Evolutionary conservation across 2,329 filamentous ascomycete genomes (phyloP).

Genomic region (Aspergillus sp.): DNA sequence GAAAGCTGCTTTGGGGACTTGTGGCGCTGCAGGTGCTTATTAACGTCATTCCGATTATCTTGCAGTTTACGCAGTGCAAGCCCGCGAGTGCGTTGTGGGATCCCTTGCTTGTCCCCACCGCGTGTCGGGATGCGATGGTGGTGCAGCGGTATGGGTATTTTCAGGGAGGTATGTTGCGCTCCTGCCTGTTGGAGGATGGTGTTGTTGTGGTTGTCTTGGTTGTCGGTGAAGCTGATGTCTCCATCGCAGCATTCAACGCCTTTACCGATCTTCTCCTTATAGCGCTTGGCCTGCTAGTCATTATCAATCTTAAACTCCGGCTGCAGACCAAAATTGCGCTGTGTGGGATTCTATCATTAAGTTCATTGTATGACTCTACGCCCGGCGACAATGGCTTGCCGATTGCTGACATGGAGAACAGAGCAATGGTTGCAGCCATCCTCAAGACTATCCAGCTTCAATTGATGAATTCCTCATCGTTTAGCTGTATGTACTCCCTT

Average conservation of each 20-base stretch:
- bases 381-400: no score
- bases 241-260: constrained; percentile 4
- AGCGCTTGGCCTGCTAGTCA: not conserved
- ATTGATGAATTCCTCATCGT: not conserved
- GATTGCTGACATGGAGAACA: not conserved
- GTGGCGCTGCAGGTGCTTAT: not conserved
- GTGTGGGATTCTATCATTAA: constrained; percentile 1
- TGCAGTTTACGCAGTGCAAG: constrained; percentile 12
- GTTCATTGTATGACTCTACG: constrained; percentile 3
- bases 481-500: not conserved
- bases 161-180: constrained; percentile 5
- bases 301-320: not conserved
- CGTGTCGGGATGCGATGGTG: not conserved
- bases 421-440: constrained; percentile 10
- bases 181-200: not conserved
- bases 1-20: constrained; percentile 9
- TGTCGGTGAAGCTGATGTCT: not conserved
- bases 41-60: constrained; percentile 3
- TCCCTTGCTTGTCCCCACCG: not conserved
- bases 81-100: constrained; percentile 4
- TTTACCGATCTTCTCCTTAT: constrained; percentile 5
- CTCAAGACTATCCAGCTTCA: constrained; percentile 2
- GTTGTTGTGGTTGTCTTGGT: no score
- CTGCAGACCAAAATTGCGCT: constrained; percentile 4
- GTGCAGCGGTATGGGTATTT: constrained; percentile 9